A percentile compares a stretch with the other conserved stretches of the same genome.
Evolutionary conservation across 306 rosid genomes (phyloP).

Genomic region (Sophora flavescens): DNA sequence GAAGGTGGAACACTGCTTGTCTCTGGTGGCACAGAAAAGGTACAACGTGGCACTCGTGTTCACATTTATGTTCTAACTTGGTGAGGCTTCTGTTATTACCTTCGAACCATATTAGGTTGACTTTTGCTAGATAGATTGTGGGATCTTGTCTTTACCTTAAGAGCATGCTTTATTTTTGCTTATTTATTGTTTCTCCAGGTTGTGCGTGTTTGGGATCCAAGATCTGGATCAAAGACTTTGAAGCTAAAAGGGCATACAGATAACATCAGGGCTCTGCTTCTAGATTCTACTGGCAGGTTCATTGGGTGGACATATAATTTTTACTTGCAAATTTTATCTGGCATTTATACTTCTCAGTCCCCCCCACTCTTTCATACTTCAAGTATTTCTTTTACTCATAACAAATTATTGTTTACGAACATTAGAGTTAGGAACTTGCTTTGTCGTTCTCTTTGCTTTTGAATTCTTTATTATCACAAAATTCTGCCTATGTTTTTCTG

Average conservation of each 20-base stretch:
- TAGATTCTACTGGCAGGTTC: slow-evolving; percentile 97
- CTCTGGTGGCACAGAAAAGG: slow-evolving; percentile 99
- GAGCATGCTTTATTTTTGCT: slow-evolving; percentile 27
- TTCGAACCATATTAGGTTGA: slow-evolving; percentile 17
- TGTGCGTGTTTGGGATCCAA: slow-evolving; percentile 97
- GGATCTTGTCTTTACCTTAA: slow-evolving; percentile 24
- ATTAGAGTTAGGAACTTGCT: slow-evolving; percentile 30
- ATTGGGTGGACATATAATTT: slow-evolving; percentile 40
- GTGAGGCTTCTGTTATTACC: slow-evolving; percentile 31
- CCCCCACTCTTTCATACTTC: background rate
- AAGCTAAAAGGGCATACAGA: slow-evolving; percentile 96
- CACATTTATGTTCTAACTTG: slow-evolving; percentile 37
- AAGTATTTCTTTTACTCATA: slow-evolving; percentile 29
- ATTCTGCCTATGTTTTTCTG: background rate
- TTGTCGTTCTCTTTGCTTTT: background rate
- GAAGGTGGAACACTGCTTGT: slow-evolving; percentile 89
- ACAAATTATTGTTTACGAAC: slow-evolving; percentile 31
- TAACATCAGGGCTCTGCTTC: slow-evolving; percentile 90
- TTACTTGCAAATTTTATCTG: background rate
- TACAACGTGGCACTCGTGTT: slow-evolving; percentile 47
- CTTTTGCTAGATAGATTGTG: background rate
- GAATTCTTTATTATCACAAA: background rate
- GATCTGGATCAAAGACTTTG: slow-evolving; percentile 94
- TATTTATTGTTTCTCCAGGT: slow-evolving; percentile 57
- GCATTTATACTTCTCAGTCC: background rate